Percentiles rank a stretch among this genome's conserved stretches.
Conservation (phyloP, 2,329 filamentous ascomycete species). For the Colletotrichum gloeosporioides region DNA sequence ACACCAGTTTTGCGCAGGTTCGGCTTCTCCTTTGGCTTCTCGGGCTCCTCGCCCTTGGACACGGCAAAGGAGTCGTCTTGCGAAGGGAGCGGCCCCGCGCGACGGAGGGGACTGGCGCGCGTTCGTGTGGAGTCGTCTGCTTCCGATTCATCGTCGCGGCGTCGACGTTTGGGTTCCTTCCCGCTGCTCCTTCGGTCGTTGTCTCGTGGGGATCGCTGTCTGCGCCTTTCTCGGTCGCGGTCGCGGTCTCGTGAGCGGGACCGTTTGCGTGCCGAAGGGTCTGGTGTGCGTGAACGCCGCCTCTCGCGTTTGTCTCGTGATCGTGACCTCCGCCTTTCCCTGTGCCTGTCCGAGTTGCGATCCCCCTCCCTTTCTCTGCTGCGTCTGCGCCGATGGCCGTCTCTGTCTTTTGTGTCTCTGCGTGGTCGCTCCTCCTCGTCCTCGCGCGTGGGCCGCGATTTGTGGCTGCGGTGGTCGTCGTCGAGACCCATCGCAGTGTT, state of each 20-base stretch:
- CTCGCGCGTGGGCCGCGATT: constrained; percentile 6
- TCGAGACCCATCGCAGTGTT: constrained; percentile 10
- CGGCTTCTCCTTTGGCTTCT: constrained; percentile 80
- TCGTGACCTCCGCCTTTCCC: background rate
- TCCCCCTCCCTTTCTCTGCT: constrained; percentile 8
- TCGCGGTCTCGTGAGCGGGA: constrained; percentile 24
- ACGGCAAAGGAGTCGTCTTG: constrained; percentile 66
- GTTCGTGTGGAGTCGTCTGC: constrained; percentile 34
- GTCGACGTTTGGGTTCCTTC: constrained; percentile 5
- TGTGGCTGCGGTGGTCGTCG: constrained; percentile 8
- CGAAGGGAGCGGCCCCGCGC: constrained; percentile 60
- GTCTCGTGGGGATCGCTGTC: constrained; percentile 29
- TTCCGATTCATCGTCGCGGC: constrained; percentile 18
- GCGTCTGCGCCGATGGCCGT: constrained; percentile 6
- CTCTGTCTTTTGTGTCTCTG: background rate
- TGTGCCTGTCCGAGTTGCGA: constrained; percentile 1
- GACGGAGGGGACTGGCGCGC: constrained; percentile 27
- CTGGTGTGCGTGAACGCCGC: constrained; percentile 17
- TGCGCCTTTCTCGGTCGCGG: constrained; percentile 29
- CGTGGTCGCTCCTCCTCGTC: constrained; percentile 4
- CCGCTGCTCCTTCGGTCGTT: constrained; percentile 15
- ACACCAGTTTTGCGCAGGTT: constrained; percentile 84
- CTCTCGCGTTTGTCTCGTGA: constrained; percentile 13
- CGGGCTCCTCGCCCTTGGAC: constrained; percentile 53
- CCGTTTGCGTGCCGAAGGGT: background rate